These are phyloP conservation scores for Arctostaphylos glauca DNA, from an alignment of 148 eudicot species.

Conservation along the genomic window DNA sequence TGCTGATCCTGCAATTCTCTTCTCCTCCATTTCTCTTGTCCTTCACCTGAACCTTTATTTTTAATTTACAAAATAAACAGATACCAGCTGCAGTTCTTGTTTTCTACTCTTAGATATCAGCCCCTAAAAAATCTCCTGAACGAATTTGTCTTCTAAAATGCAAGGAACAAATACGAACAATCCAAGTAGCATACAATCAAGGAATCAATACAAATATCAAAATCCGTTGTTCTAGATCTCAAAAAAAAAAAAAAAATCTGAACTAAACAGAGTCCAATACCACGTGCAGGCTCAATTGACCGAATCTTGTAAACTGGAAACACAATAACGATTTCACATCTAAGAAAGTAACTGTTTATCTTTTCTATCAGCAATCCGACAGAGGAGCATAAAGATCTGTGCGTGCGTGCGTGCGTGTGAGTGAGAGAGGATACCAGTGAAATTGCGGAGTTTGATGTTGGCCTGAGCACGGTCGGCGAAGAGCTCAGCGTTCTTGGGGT, in stretches of 20 bases:
- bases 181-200: neutral
- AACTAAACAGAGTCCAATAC: neutral
- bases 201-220: neutral
- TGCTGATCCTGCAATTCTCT: neutral
- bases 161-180: neutral
- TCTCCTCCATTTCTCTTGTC: neutral
- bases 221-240: neutral
- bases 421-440: conserved; percentile 55
- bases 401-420: neutral
- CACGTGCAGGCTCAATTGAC: neutral
- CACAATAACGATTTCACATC: neutral
- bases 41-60: neutral
- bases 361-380: neutral
- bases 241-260: neutral
- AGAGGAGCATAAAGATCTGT: neutral
- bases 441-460: conserved; percentile 72
- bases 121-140: neutral
- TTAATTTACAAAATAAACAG: neutral
- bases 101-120: neutral
- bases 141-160: neutral
- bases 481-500: conserved; percentile 65
- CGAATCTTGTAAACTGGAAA: neutral
- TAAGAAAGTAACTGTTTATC: neutral
- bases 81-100: neutral
- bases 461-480: conserved; percentile 93